A percentile compares a stretch with the other conserved stretches of the same genome.
phyloP scores from a whole-genome alignment of 75 land plant species.

The Sequoia sempervirens region DNA sequence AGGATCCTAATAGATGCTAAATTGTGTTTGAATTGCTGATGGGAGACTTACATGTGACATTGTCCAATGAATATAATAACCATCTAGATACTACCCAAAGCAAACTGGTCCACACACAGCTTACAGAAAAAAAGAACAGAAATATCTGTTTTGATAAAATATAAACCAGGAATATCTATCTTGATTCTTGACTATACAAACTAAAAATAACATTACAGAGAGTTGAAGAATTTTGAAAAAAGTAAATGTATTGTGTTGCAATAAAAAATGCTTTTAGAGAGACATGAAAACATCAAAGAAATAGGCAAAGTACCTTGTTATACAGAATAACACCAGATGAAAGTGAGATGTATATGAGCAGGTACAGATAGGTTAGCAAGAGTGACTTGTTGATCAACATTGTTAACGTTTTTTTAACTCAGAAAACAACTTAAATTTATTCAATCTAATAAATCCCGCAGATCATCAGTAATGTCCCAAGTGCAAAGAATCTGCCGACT shows the following conservation, averaged over 20 bases:
- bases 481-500: background rate
- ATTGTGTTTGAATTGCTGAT: background rate
- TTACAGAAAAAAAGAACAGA: background rate
- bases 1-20: background rate
- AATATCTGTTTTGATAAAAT: no score
- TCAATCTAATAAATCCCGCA: background rate
- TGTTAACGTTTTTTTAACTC: background rate
- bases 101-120: background rate
- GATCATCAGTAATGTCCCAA: background rate
- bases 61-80: background rate
- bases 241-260: background rate
- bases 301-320: conserved; percentile 58
- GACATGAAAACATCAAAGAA: background rate
- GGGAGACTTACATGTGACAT: background rate
- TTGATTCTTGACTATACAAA: background rate
- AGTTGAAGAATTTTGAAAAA: background rate
- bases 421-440: conserved; percentile 22
- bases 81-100: background rate
- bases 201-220: background rate
- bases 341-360: conserved; percentile 78
- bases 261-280: background rate
- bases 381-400: conserved; percentile 58
- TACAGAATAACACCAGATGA: conserved; percentile 90
- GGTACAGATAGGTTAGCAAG: conserved; percentile 70
- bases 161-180: no score